phyloP scores from a whole-genome alignment of 148 eudicot species.

The Rhododendron ferrugineum region DNA sequence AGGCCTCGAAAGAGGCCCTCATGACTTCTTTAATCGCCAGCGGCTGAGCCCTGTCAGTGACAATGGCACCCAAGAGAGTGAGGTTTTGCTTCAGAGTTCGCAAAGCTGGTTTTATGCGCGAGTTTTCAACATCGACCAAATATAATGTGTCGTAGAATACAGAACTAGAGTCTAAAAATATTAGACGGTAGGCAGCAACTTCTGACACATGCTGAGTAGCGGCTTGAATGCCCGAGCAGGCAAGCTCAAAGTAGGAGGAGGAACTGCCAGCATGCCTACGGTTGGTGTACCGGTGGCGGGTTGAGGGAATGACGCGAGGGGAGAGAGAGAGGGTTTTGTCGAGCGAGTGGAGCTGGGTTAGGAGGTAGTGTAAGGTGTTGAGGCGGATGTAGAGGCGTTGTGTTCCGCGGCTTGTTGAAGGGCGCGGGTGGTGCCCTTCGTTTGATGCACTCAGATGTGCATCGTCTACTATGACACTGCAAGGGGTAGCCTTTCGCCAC shows the following conservation, averaged over 20 bases:
- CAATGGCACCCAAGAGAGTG: constrained; percentile 58
- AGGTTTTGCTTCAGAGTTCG: constrained; percentile 69
- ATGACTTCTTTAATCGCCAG: constrained; percentile 72
- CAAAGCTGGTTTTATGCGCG: constrained; percentile 61
- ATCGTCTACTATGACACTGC: constrained; percentile 41
- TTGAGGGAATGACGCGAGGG: constrained; percentile 39
- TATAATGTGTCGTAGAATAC: constrained; percentile 67
- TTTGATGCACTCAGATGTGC: constrained; percentile 22
- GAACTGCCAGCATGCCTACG: constrained; percentile 35
- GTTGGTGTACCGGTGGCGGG: constrained; percentile 24
- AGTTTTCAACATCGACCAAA: constrained; percentile 35
- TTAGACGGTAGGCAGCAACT: constrained; percentile 74
- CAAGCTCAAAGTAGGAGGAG: constrained; percentile 52
- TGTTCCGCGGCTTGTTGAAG: constrained; percentile 91
- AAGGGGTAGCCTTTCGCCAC: constrained; percentile 64
- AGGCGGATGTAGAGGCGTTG: constrained; percentile 92
- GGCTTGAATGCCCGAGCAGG: constrained; percentile 38
- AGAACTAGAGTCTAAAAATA: constrained; percentile 72
- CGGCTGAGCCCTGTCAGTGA: constrained; percentile 68
- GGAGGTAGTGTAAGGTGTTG: constrained; percentile 79
- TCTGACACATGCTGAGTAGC: constrained; percentile 68
- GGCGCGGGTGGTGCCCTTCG: constrained; percentile 65
- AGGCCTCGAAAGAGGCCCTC: constrained; percentile 86
- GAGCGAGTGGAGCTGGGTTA: constrained; percentile 60
- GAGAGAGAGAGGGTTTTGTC: constrained; percentile 64